A percentile compares a stretch with the other conserved stretches of the same genome.
Evolutionary conservation across 192 early-diverging fungal genomes (phyloP).

Genomic region (Glomus cerebriforme): DNA sequence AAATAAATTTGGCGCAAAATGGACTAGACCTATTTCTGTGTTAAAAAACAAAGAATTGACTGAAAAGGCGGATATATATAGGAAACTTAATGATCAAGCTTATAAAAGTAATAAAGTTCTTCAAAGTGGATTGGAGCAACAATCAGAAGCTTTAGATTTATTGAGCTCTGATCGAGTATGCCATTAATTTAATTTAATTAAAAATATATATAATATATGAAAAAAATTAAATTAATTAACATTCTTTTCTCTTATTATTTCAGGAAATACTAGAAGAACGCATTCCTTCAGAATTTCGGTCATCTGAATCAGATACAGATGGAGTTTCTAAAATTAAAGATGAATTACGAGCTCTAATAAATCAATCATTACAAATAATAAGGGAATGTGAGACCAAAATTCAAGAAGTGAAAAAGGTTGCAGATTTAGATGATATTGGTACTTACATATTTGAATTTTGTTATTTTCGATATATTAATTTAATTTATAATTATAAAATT

Average conservation of each 20-base stretch:
- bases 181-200: background rate
- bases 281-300: conserved; percentile 57
- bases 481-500: background rate
- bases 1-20: conserved; percentile 54
- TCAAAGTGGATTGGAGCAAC: conserved; percentile 56
- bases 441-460: background rate
- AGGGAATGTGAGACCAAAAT: conserved; percentile 61
- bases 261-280: conserved; percentile 60
- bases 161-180: conserved; percentile 49
- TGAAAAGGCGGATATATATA: conserved; percentile 57
- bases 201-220: conserved; percentile 5
- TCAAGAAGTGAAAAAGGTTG: conserved; percentile 66
- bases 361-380: conserved; percentile 58
- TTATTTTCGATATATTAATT: background rate
- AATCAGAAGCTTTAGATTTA: conserved; percentile 61
- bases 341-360: conserved; percentile 58
- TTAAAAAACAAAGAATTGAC: conserved; percentile 56
- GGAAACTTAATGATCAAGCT: conserved; percentile 58
- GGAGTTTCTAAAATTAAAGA: conserved; percentile 52
- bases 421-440: conserved; percentile 77
- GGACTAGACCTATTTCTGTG: conserved; percentile 58
- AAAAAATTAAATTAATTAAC: conserved; percentile 44
- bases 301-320: conserved; percentile 48
- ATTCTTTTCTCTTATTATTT: conserved; percentile 27
- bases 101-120: conserved; percentile 62